These are phyloP conservation scores for Candida gorgasii DNA, from an alignment of 805 yeast genomes.

Conservation along the genomic window DNA sequence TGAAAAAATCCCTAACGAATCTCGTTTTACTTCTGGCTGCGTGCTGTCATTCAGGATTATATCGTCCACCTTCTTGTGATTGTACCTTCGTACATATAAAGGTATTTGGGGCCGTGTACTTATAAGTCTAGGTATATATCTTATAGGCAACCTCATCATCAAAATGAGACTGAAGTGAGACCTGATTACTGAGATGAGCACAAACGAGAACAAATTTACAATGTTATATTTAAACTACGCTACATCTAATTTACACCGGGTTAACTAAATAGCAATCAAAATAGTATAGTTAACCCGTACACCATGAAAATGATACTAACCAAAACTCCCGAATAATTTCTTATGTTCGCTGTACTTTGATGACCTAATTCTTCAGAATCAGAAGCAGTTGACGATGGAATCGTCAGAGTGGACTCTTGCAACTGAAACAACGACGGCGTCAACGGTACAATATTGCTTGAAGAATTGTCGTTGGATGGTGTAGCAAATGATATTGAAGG, in stretches of 20 bases:
- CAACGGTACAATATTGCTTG: not conserved
- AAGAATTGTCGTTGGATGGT: not conserved
- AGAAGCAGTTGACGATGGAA: not conserved
- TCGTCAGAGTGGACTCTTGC: not conserved
- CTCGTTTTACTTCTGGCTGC: not conserved
- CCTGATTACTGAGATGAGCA: no score
- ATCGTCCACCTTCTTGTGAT: not conserved
- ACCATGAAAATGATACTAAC: not conserved
- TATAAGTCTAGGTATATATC: not conserved
- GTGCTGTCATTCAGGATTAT: not conserved
- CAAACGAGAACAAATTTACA: no score
- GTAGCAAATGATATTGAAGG: not conserved
- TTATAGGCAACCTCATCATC: not conserved
- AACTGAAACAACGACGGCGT: not conserved
- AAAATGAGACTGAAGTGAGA: not conserved
- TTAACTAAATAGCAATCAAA: no score
- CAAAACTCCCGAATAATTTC: not conserved
- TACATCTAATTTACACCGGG: no score
- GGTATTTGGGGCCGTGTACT: not conserved
- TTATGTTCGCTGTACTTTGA: not conserved
- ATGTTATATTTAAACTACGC: no score
- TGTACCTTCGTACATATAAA: not conserved
- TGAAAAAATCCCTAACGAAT: constrained; percentile 3
- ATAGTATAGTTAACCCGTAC: not conserved
- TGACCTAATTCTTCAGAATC: constrained; percentile 1